A percentile compares a stretch with the other conserved stretches of the same genome.
Conservation (phyloP, 768 basidiomycete genomes). For the Postia placenta region DNA sequence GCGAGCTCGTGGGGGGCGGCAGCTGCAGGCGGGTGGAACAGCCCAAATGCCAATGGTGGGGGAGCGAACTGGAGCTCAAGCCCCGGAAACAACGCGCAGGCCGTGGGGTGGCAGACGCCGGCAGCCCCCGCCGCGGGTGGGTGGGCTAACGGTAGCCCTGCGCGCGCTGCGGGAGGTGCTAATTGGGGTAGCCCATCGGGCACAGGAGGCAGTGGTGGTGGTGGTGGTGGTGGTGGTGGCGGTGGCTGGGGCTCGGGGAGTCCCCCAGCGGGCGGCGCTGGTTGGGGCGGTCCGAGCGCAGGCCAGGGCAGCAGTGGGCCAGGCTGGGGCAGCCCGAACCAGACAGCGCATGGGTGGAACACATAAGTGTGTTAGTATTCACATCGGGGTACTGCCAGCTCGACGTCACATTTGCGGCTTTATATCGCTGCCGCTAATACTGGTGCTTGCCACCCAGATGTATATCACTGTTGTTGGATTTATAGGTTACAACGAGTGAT, state of each 20-base stretch:
- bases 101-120: conserved; percentile 24
- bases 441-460: no score
- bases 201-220: not conserved
- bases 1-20: conserved; percentile 12
- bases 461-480: no score
- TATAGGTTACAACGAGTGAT: no score
- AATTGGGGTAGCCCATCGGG: not conserved
- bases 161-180: no score
- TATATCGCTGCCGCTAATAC: no score
- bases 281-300: conserved; percentile 7
- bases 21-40: conserved; percentile 13
- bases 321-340: conserved; percentile 23
- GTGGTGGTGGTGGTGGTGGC: not conserved
- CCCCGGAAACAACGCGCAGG: conserved; percentile 11
- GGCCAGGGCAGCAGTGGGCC: conserved; percentile 13
- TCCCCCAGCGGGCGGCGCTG: no score
- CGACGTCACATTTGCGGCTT: not conserved
- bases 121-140: conserved; percentile 24
- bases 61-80: conserved; percentile 15
- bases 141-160: conserved; percentile 4
- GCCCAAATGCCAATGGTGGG: not conserved
- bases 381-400: not conserved
- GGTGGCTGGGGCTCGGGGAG: no score
- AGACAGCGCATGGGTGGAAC: conserved; percentile 26
- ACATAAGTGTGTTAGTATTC: no score